Percentiles rank a stretch among this genome's conserved stretches.
Conservation (phyloP, 495 filamentous ascomycete genomes). For the Aspergillus coremiiformis region DNA sequence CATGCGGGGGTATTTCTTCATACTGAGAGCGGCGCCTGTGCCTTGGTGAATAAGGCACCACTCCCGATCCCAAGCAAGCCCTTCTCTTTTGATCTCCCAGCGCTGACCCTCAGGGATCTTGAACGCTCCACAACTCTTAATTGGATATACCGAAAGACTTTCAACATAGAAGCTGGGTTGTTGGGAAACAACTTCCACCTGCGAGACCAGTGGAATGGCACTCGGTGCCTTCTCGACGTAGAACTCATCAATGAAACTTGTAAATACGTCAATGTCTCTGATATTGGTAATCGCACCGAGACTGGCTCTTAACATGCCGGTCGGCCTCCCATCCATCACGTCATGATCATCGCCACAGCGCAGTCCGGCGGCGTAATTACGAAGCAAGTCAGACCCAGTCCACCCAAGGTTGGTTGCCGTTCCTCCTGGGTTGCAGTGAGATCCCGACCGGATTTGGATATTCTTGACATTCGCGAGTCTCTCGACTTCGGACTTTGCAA, state of each 20-base stretch:
- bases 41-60: slow-evolving; percentile 87
- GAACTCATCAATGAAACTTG: slow-evolving; percentile 69
- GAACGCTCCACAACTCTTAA: slow-evolving; percentile 81
- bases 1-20: slow-evolving; percentile 80
- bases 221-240: slow-evolving; percentile 50
- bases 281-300: slow-evolving; percentile 82
- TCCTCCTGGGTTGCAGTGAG: slow-evolving; percentile 87
- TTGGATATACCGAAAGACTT: slow-evolving; percentile 66
- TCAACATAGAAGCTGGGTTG: slow-evolving; percentile 43
- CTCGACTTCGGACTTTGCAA: slow-evolving; percentile 77
- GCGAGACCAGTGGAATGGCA: slow-evolving; percentile 16
- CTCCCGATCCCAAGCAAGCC: slow-evolving; percentile 85
- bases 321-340: slow-evolving; percentile 73
- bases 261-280: slow-evolving; percentile 62
- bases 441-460: slow-evolving; percentile 77
- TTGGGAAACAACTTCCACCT: slow-evolving; percentile 15
- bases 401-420: slow-evolving; percentile 61
- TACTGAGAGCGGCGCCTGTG: slow-evolving; percentile 67
- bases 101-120: slow-evolving; percentile 52
- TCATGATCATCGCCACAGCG: slow-evolving; percentile 76
- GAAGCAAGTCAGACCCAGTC: slow-evolving; percentile 68
- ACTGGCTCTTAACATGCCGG: slow-evolving; percentile 77
- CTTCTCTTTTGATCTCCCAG: slow-evolving; percentile 73
- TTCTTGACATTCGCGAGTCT: slow-evolving; percentile 69
- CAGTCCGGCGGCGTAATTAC: slow-evolving; percentile 73